These are phyloP conservation scores for Komagataea norvegica DNA, from an alignment of 1,139 yeast species.

Conservation along the genomic window DNA sequence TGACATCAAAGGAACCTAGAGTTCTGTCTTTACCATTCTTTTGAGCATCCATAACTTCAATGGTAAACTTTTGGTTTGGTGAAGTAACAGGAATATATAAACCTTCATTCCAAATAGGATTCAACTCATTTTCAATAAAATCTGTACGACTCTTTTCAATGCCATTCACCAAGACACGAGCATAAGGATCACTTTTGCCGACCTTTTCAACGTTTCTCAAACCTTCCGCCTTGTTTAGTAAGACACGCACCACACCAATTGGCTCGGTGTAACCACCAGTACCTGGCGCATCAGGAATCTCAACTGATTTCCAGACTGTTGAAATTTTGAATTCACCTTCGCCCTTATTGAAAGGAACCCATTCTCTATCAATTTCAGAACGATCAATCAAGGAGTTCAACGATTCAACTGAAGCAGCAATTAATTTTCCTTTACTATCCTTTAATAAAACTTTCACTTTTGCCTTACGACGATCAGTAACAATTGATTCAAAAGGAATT, in stretches of 20 bases:
- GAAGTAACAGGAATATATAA: constrained; percentile 78
- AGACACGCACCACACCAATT: constrained; percentile 81
- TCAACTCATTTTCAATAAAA: constrained; percentile 58
- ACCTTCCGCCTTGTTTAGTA: constrained; percentile 64
- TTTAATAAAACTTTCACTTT: constrained; percentile 62
- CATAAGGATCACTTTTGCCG: constrained; percentile 91
- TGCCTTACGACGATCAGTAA: constrained; percentile 67
- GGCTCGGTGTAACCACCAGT: constrained; percentile 85
- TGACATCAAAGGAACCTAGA: constrained; percentile 70
- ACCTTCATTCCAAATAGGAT: constrained; percentile 85
- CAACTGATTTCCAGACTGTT: constrained; percentile 85
- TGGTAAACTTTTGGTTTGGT: constrained; percentile 70
- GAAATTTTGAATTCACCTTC: constrained; percentile 66
- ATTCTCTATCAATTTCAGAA: constrained; percentile 66
- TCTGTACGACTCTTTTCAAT: constrained; percentile 73
- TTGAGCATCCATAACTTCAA: constrained; percentile 93
- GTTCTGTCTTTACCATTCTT: constrained; percentile 73
- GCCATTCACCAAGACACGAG: constrained; percentile 74
- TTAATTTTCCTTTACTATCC: constrained; percentile 54
- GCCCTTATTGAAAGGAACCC: constrained; percentile 66
- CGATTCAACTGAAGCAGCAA: constrained; percentile 60
- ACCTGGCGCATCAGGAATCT: constrained; percentile 58
- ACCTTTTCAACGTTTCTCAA: constrained; percentile 80
- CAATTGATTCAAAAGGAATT: constrained; percentile 61
- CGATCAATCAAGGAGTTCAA: constrained; percentile 69